phyloP scores from a whole-genome alignment of 306 rosid species.

The Heteromeles arbutifolia region DNA sequence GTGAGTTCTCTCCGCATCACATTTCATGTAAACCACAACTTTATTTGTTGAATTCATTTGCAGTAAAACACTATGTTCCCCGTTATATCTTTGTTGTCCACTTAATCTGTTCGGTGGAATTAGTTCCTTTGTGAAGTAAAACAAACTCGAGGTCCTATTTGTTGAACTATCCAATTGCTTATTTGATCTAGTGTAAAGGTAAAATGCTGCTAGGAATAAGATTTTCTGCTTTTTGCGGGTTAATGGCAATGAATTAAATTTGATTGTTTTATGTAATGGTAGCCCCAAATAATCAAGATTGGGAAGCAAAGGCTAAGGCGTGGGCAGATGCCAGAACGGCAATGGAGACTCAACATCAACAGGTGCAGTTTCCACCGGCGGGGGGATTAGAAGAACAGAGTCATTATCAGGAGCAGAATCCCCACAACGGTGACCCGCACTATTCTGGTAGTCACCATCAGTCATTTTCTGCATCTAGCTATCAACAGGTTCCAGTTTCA shows the following conservation, averaged over 20 bases:
- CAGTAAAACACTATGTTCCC: background rate
- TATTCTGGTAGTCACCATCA: slow-evolving; percentile 59
- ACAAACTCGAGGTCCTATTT: background rate
- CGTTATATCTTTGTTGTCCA: background rate
- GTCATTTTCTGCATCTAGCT: slow-evolving; percentile 45
- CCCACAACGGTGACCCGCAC: slow-evolving; percentile 41
- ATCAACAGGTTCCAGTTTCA: slow-evolving; percentile 63
- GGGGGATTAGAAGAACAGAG: slow-evolving; percentile 68
- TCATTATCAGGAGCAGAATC: slow-evolving; percentile 68
- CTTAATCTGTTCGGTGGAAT: background rate
- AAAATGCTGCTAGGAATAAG: background rate
- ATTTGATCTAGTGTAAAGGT: background rate
- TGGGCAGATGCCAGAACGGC: slow-evolving; percentile 89
- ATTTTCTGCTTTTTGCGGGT: background rate
- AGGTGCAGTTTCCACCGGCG: slow-evolving; percentile 50
- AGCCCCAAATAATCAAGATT: slow-evolving; percentile 65
- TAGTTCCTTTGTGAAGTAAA: background rate
- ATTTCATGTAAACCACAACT: background rate
- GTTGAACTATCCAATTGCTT: background rate
- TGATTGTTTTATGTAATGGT: background rate
- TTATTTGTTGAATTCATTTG: background rate
- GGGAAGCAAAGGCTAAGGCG: slow-evolving; percentile 96
- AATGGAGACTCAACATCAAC: slow-evolving; percentile 69
- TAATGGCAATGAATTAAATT: background rate
- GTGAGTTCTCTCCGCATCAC: slow-evolving; percentile 25